Evolutionary conservation across 2,329 filamentous ascomycete species (phyloP), one percentile per base, ranked within the genome.

Genomic region (Aspergillus ruber): DNA sequence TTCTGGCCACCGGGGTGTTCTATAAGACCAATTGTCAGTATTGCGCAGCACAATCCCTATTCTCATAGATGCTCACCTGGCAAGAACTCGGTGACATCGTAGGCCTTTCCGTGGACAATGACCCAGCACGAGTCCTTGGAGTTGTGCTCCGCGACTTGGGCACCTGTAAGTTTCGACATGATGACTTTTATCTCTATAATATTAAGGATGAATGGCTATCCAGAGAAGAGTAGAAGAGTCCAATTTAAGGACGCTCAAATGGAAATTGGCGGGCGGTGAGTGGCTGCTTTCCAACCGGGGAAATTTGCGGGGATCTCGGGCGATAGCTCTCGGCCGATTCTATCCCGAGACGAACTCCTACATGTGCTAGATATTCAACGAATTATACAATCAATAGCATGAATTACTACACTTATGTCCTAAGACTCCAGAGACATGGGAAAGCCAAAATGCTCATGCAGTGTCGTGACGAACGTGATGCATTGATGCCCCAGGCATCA

Each of bases 71-170:
- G 43, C 48, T 20, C 66, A 83, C 84, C 84, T 46, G 86, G 85
- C n/a, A 94, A 71, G 66, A 93, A 93, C 39, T 90, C 86, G 3
- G 89, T 94, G 49, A 94, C 88, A 76, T 95, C 89, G 73, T 94
- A 94, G 48, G 84, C 88, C 70, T 87, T 86, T 51, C 88, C 87
- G 70, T 94, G 87, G 50, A 94, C 81, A 62, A 95, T 88, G 41
- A 95, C 88, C 90, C 90, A 95, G 73, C 90, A 95, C 44, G 88
- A 91, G 58, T 95, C 82, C 60, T 80, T 79, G 59, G 76, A 85
- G 72, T 86, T 86, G 75, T 97, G 91, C 73, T 89, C 75, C 47
- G 82, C 81, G 50, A 88, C 72, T 50, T 82, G 76, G 38, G 76
- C 71, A 55, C 79, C 78, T 12, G 70, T 77, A 32, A 82, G 65